A percentile compares a stretch with the other conserved stretches of the same genome.
phyloP scores from a whole-genome alignment of 352 stramenopile genomes.

The Phytopythium cucurbitacearum region DNA sequence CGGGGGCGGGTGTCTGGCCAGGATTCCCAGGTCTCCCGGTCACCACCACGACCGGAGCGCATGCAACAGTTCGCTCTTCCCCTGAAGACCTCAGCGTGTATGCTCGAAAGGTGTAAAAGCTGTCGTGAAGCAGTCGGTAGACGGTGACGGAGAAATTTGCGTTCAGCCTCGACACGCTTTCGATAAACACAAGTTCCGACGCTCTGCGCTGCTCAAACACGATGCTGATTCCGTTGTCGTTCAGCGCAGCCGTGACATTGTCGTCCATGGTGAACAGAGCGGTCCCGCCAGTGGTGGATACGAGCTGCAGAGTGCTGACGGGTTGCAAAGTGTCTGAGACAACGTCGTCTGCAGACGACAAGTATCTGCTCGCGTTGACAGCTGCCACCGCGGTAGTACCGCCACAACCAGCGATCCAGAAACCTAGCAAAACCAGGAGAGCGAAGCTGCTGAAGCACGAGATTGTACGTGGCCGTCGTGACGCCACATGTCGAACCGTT shows the following conservation, averaged over 20 bases:
- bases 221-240: conserved; percentile 1
- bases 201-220: conserved; percentile 32
- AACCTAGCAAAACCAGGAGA: no score
- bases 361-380: no score
- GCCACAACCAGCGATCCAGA: no score
- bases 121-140: conserved; percentile 46
- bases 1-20: conserved; percentile 32
- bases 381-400: no score
- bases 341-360: no score
- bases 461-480: no score
- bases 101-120: conserved; percentile 40
- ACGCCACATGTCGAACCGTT: no score
- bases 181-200: conserved; percentile 14
- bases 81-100: conserved; percentile 12
- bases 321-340: no score
- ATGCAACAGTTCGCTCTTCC: conserved; percentile 20
- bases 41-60: conserved; percentile 15
- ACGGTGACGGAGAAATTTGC: conserved; percentile 12
- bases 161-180: conserved; percentile 3
- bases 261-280: no score
- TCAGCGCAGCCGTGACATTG: not conserved
- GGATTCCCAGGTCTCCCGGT: conserved; percentile 20
- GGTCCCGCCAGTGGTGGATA: no score
- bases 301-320: no score
- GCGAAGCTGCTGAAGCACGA: no score